Evolutionary conservation across 78 protist species (phyloP).

Genomic region (Diacronema lutheri): DNA sequence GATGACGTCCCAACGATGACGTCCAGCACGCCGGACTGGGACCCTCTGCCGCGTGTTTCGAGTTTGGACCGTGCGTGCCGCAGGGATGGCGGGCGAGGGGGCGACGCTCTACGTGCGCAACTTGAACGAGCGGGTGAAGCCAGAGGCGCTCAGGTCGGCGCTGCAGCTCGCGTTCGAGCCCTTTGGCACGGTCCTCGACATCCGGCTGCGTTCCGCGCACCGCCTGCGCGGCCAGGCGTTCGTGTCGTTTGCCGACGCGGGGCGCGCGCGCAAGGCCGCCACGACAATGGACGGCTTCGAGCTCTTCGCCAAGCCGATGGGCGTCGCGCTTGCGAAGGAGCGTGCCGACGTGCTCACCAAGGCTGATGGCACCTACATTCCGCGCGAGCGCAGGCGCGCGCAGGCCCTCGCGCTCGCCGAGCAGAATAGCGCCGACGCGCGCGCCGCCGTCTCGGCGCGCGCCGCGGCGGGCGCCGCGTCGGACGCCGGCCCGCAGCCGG

Average conservation of each 20-base stretch:
- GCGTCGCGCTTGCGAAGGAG: background rate
- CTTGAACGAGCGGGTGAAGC: conserved; percentile 75
- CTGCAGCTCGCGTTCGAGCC: conserved; percentile 50
- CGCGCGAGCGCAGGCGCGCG: too few species aligned
- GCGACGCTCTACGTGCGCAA: conserved; percentile 88
- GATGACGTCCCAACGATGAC: too few species aligned
- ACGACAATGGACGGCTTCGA: conserved; percentile 70
- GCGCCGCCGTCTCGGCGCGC: too few species aligned
- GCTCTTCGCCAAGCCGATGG: conserved; percentile 84
- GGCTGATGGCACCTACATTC: conserved; percentile 72
- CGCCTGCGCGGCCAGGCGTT: conserved; percentile 95
- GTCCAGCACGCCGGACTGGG: too few species aligned
- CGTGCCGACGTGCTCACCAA: background rate
- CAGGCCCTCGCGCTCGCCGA: too few species aligned
- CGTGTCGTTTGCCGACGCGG: conserved; percentile 77
- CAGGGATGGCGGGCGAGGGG: background rate
- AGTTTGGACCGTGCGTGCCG: too few species aligned
- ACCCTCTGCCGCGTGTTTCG: too few species aligned
- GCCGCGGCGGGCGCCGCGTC: background rate
- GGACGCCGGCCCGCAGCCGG: background rate
- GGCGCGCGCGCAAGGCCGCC: conserved; percentile 77
- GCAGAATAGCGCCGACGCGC: too few species aligned
- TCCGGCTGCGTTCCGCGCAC: conserved; percentile 70
- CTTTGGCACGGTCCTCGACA: conserved; percentile 68
- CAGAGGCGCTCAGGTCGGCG: conserved; percentile 59